Evolutionary conservation across 129 eudicot genomes (phyloP).

Genomic region (Erigeron canadensis): DNA sequence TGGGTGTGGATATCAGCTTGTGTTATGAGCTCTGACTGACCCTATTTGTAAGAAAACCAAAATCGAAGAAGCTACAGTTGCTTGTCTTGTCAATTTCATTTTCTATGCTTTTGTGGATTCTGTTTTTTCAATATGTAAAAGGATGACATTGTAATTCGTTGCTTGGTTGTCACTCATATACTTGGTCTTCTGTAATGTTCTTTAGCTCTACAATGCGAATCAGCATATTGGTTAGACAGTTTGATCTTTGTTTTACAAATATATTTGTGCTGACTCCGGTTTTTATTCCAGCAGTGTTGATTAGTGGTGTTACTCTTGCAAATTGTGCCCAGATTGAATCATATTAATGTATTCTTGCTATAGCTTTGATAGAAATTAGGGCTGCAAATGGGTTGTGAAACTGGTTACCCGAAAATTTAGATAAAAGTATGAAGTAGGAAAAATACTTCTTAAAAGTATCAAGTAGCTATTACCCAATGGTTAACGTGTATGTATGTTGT

Average conservation of each 20-base stretch:
- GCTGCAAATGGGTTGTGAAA: neutral
- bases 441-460: too few species aligned
- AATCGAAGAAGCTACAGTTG: slow-evolving; percentile 23
- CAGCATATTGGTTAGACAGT: neutral
- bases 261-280: neutral
- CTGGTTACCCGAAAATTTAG: too few species aligned
- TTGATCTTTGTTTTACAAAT: neutral
- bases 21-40: slow-evolving; percentile 21
- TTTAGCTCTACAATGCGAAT: neutral
- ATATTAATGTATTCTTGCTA: too few species aligned
- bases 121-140: slow-evolving; percentile 29
- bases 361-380: too few species aligned
- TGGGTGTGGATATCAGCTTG: slow-evolving; percentile 27
- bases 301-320: too few species aligned
- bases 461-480: too few species aligned
- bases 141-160: slow-evolving; percentile 27
- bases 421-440: too few species aligned
- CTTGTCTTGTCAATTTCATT: slow-evolving; percentile 33
- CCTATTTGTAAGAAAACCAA: slow-evolving; percentile 26
- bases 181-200: neutral
- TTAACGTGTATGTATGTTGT: too few species aligned
- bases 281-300: neutral
- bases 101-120: slow-evolving; percentile 28
- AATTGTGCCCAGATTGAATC: too few species aligned
- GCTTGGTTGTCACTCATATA: slow-evolving; percentile 14